These are phyloP conservation scores for Globisporangium lucens DNA, from an alignment of 352 stramenopile genomes.

Conservation along the genomic window DNA sequence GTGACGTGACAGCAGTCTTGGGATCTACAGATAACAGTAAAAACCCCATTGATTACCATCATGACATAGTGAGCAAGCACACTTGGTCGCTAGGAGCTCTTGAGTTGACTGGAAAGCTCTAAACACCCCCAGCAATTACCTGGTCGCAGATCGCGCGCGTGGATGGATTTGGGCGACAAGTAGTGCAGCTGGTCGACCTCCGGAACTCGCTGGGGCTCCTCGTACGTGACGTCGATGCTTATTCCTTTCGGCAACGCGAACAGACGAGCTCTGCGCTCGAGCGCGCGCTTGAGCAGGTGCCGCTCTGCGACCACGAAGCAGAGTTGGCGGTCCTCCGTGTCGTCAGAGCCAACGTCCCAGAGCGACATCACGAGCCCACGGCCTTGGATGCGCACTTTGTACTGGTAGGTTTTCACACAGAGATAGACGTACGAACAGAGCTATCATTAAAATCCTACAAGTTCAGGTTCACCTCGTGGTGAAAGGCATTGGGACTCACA, in stretches of 20 bases:
- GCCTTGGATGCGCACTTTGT: slow-evolving; percentile 56
- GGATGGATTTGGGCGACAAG: slow-evolving; percentile 36
- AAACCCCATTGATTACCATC: not conserved
- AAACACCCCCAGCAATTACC: not conserved
- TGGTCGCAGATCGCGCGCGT: slow-evolving; percentile 33
- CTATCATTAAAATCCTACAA: not conserved
- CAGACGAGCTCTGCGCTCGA: slow-evolving; percentile 28
- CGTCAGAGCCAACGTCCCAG: slow-evolving; percentile 49
- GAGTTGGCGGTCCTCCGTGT: slow-evolving; percentile 56
- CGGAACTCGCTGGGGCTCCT: slow-evolving; percentile 47
- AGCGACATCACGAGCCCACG: slow-evolving; percentile 45
- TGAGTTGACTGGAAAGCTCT: too few species aligned
- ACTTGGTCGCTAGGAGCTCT: too few species aligned
- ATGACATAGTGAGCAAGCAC: not conserved
- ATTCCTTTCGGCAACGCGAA: slow-evolving; percentile 39
- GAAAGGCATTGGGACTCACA: slow-evolving; percentile 26
- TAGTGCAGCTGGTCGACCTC: slow-evolving; percentile 65
- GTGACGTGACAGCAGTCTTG: not conserved
- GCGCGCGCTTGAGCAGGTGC: slow-evolving; percentile 48
- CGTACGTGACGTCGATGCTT: slow-evolving; percentile 44
- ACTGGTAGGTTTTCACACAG: slow-evolving; percentile 25
- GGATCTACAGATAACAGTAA: not conserved
- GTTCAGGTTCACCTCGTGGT: not conserved
- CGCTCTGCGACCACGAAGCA: slow-evolving; percentile 62
- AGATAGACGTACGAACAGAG: not conserved